These are phyloP conservation scores for Saururus chinensis DNA, from an alignment of 164 flowering plant species.

Conservation along the genomic window DNA sequence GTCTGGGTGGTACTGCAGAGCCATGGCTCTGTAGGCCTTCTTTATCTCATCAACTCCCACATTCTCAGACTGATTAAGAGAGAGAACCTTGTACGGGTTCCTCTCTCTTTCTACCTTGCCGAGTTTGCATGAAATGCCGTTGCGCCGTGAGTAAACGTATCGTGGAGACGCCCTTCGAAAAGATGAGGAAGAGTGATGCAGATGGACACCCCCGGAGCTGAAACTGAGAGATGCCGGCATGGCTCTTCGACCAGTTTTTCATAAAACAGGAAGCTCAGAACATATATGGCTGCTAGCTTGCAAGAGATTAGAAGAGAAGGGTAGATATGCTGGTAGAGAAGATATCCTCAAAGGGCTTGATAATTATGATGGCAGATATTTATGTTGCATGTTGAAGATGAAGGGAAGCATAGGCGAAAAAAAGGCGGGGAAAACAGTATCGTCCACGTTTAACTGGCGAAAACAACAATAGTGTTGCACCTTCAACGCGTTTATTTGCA, in stretches of 20 bases:
- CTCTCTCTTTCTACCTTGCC: not conserved
- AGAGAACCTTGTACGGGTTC: conserved; percentile 11
- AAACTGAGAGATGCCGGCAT: not conserved
- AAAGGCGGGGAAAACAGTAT: not conserved
- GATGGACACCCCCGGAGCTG: not conserved
- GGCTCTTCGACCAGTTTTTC: not conserved
- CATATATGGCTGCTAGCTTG: no score
- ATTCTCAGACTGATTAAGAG: conserved; percentile 9
- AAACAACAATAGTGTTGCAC: not conserved
- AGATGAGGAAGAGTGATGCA: not conserved
- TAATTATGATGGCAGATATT: no score
- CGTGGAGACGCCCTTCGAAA: not conserved
- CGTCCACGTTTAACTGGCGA: not conserved
- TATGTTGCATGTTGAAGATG: not conserved
- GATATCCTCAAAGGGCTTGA: no score
- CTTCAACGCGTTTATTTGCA: not conserved
- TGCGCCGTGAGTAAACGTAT: not conserved
- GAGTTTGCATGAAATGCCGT: conserved; percentile 2
- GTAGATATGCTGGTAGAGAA: no score
- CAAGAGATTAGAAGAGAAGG: not conserved
- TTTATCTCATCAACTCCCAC: conserved; percentile 18
- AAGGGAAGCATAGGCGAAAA: not conserved
- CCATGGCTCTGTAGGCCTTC: conserved; percentile 22
- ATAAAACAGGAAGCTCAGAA: no score
- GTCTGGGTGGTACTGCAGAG: conserved; percentile 26